Evolutionary conservation across 768 basidiomycete genomes (phyloP), one percentile per base, ranked within the genome.

Genomic region (Pholiota molesta): DNA sequence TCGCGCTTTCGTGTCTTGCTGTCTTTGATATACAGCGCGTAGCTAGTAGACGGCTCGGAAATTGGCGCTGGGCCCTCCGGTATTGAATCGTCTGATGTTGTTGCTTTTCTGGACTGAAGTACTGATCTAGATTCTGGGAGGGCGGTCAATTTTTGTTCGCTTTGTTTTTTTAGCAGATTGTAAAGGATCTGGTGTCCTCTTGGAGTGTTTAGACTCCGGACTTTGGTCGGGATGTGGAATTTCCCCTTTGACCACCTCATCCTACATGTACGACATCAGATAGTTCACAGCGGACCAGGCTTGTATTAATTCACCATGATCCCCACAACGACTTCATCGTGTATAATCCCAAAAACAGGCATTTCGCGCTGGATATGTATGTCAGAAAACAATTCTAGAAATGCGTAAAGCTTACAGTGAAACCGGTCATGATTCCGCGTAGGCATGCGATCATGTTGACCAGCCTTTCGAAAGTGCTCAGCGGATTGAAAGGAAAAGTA

Each of bases 331-430:
- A 90, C 75, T 57, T 87, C 78, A 26, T 75, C 83, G 26, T 90
- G 81, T 4, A 94, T 72, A 59, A 92, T 79, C 0, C 91, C 91
- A 64, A 95, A 92, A 2, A 96, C 88, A 3, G 92, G 92, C 56
- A 95, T 80, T 74, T 97, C 95, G 8, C 94, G 86, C 89, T 94
- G 60, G 39, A 40, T 37, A 29, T 29, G 49, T 59, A 21, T 60
- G 31, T 26, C 9, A 52, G 19, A 14, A 9, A 17, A 57, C 1
- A 10, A 42, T 39, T 26, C 31, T 14, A n/a, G 17, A 14, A 26
- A 51, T 11, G 29, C 28, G 2, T 17, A n/a, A 55, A 19, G 57
- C 26, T 68, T 69, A 90, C 90, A 60, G 84, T 86, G 59, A 79
- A 75, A 0, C 86, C 85, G 21, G 77, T 63, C 2, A 75, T 42